Percentiles rank a stretch among this genome's conserved stretches.
Conservation (phyloP, 2,329 filamentous ascomycete genomes). For the Sporothrix inflata region DNA sequence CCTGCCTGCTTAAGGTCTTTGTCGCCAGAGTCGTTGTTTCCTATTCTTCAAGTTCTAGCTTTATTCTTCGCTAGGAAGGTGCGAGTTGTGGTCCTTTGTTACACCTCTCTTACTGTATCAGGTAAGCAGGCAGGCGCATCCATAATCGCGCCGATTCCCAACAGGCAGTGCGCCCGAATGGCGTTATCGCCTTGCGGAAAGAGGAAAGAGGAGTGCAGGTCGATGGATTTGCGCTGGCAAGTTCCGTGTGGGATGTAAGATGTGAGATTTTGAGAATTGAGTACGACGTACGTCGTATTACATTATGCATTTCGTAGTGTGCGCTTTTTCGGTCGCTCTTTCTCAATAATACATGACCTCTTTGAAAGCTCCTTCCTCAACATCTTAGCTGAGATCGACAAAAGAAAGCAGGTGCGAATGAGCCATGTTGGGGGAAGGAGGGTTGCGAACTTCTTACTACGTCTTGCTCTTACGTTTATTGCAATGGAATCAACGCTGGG, state of each 20-base stretch:
- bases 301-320: background rate
- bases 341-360: background rate
- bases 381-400: background rate
- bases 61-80: conserved; percentile 20
- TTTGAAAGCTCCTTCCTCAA: background rate
- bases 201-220: background rate
- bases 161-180: background rate
- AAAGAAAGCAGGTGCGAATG: background rate
- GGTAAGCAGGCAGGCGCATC: background rate
- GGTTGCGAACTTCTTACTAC: too few relatives aligned
- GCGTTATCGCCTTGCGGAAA: background rate
- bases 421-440: background rate
- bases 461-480: background rate
- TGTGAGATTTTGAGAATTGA: background rate
- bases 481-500: background rate
- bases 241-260: background rate
- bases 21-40: conserved; percentile 6
- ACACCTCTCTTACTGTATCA: background rate
- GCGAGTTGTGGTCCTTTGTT: background rate
- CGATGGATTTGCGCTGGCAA: background rate
- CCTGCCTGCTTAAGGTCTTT: background rate
- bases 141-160: conserved; percentile 19
- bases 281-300: background rate
- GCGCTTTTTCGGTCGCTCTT: background rate
- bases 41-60: background rate